Evolutionary conservation across 2,329 filamentous ascomycete genomes (phyloP).

Genomic region (Alternaria rosae): DNA sequence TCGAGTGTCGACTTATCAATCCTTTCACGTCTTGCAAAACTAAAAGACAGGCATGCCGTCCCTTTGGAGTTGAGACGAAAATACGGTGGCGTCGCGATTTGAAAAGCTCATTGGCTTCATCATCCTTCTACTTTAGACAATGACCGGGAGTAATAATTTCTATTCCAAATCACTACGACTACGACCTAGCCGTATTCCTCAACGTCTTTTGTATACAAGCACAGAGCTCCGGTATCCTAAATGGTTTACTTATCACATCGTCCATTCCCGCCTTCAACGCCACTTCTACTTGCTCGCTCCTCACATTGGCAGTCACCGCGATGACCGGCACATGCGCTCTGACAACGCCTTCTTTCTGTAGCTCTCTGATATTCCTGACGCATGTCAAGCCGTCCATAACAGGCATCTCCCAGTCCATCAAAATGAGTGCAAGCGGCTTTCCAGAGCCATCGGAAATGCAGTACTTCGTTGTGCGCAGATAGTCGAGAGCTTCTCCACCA

Average conservation of each 20-base stretch:
- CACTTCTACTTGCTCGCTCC: constrained; percentile 39
- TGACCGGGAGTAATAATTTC: background rate
- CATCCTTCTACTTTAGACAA: too few relatives aligned
- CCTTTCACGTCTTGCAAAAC: background rate
- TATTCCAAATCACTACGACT: background rate
- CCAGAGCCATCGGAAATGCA: constrained; percentile 21
- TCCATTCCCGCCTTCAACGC: constrained; percentile 46
- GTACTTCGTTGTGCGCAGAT: constrained; percentile 37
- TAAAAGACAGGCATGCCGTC: background rate
- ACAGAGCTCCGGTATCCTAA: constrained; percentile 51
- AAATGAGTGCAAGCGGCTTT: constrained; percentile 29
- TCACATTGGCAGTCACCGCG: constrained; percentile 47
- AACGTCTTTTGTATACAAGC: constrained; percentile 30
- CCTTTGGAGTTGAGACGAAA: background rate
- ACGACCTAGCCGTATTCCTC: background rate
- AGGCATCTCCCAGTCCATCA: constrained; percentile 48
- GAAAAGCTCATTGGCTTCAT: background rate
- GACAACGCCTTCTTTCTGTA: constrained; percentile 31
- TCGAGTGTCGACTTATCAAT: background rate
- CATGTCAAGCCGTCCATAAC: constrained; percentile 43
- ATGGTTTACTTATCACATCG: constrained; percentile 77
- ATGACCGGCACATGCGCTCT: constrained; percentile 40
- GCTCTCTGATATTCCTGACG: constrained; percentile 33
- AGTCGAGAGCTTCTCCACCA: constrained; percentile 49
- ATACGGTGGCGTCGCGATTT: too few relatives aligned